Evolutionary conservation across 495 filamentous ascomycete genomes (phyloP), one percentile per base, ranked within the genome.

Genomic region (Hyaloscypha variabilis): DNA sequence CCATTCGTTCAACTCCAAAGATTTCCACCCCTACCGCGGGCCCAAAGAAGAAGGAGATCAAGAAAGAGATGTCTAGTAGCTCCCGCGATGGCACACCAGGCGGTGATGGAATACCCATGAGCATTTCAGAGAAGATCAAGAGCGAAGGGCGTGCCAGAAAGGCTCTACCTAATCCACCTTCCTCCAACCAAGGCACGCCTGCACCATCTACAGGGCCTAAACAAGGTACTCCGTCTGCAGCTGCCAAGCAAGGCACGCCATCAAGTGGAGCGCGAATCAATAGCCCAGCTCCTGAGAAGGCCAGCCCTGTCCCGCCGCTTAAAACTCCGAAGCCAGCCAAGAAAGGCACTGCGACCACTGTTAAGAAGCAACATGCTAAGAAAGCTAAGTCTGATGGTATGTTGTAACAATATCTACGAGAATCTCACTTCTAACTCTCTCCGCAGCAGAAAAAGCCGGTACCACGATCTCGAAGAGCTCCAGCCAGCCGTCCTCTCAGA

Each of bases 101-200:
- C n/a, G 58, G 31, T 34, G 63, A 69, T 52, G 39, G 6, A 11
- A 53, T 67, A 13, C 30, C 58, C 3, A 61, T 71, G 65, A 67
- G 63, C 39, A 69, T 69, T 14, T 66, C 70, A 28, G 70, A 72
- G 28, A 63, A 64, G 53, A 60, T 69, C 28, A 72, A 72, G 62
- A 56, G 49, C 36, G 67, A 65, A 34, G 64, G 64, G 24, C 67
- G 70, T 19, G 49, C 63, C 49, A 28, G 54, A 8, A 68, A 68
- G 19, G 58, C 52, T n/a, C 24, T 56, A 17, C 67, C 64, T 31
- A 34, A 23, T 19, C 42, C 66, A 3, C 29, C 67, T 0, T 57
- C 69, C 25, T 72, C 67, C 14, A 58, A 58, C 8, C 62, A 56
- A 21, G 55, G 55, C 34, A 46, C 62, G 19, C 62, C 65, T 2